phyloP scores from a whole-genome alignment of 768 basidiomycete genomes.

The Chalciporus sphaerocephalus region DNA sequence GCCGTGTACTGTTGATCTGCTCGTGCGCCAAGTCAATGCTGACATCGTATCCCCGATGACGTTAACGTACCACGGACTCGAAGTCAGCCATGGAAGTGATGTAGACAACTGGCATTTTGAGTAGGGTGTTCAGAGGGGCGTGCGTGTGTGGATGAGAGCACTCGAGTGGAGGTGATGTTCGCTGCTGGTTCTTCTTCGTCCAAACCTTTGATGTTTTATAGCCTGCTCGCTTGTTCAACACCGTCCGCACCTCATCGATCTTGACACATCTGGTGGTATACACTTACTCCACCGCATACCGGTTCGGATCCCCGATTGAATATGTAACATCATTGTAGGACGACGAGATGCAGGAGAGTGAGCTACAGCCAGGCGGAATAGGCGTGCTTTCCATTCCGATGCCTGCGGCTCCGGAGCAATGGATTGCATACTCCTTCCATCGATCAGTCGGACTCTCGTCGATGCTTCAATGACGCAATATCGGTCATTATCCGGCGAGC shows the following conservation, averaged over 20 bases:
- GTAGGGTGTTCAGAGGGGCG: slow-evolving; percentile 9
- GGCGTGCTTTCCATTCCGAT: slow-evolving; percentile 30
- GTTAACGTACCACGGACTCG: slow-evolving; percentile 18
- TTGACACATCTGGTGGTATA: slow-evolving; percentile 11
- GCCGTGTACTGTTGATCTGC: slow-evolving; percentile 20
- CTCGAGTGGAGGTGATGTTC: slow-evolving; percentile 10
- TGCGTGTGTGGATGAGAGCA: slow-evolving; percentile 11
- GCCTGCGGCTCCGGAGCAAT: slow-evolving; percentile 23
- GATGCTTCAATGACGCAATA: slow-evolving; percentile 22
- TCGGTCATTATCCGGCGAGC: slow-evolving; percentile 17
- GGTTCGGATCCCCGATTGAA: slow-evolving; percentile 23
- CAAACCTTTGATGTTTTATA: slow-evolving; percentile 24
- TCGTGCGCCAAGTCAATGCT: slow-evolving; percentile 5
- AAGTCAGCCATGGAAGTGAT: slow-evolving; percentile 29
- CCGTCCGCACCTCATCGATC: slow-evolving; percentile 13
- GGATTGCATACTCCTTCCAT: slow-evolving; percentile 15
- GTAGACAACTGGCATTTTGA: slow-evolving; percentile 20
- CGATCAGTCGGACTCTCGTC: slow-evolving; percentile 17
- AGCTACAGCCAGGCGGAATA: slow-evolving; percentile 25
- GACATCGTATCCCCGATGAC: slow-evolving; percentile 1
- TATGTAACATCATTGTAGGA: slow-evolving; percentile 14
- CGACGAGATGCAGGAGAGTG: slow-evolving; percentile 15
- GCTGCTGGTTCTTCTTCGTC: slow-evolving; percentile 11
- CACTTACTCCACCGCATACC: slow-evolving; percentile 18
- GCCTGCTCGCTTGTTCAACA: slow-evolving; percentile 19